These are phyloP conservation scores for Fraxinus cuspidata DNA, from an alignment of 257 asterid species.

Conservation along the genomic window DNA sequence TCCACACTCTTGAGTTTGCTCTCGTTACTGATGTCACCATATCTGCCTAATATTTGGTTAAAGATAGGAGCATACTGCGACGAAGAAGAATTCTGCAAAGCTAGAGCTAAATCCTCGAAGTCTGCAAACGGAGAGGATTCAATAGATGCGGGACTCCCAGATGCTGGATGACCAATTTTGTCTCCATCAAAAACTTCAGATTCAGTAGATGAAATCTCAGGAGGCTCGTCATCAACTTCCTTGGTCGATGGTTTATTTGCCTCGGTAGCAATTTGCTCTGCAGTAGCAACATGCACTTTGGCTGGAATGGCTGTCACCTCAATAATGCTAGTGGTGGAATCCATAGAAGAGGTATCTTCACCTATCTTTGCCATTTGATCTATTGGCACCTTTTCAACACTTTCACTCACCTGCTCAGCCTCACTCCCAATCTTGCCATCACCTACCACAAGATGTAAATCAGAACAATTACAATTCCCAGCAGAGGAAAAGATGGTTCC, in stretches of 20 bases:
- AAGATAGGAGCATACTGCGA: constrained; percentile 15
- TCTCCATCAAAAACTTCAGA: constrained; percentile 26
- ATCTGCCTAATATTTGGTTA: constrained; percentile 26
- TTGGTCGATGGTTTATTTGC: background rate
- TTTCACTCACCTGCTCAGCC: background rate
- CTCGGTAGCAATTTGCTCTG: background rate
- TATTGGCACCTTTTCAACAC: background rate
- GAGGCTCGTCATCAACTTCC: constrained; percentile 13
- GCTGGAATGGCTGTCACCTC: too few relatives aligned
- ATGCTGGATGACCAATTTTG: constrained; percentile 13
- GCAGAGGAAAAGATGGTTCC: constrained; percentile 3
- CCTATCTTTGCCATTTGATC: constrained; percentile 7
- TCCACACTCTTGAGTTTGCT: constrained; percentile 33
- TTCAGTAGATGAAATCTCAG: constrained; percentile 8
- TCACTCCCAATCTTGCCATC: constrained; percentile 9
- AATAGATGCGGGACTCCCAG: background rate
- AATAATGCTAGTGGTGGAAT: too few relatives aligned
- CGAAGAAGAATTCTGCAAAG: constrained; percentile 15
- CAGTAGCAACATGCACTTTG: too few relatives aligned
- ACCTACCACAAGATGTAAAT: constrained; percentile 11
- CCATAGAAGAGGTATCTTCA: background rate
- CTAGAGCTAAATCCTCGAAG: constrained; percentile 18
- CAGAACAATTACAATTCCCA: constrained; percentile 11
- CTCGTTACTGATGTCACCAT: constrained; percentile 36
- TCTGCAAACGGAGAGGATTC: constrained; percentile 5